Evolutionary conservation across 306 rosid genomes (phyloP).

Genomic region (Rosa rugosa): DNA sequence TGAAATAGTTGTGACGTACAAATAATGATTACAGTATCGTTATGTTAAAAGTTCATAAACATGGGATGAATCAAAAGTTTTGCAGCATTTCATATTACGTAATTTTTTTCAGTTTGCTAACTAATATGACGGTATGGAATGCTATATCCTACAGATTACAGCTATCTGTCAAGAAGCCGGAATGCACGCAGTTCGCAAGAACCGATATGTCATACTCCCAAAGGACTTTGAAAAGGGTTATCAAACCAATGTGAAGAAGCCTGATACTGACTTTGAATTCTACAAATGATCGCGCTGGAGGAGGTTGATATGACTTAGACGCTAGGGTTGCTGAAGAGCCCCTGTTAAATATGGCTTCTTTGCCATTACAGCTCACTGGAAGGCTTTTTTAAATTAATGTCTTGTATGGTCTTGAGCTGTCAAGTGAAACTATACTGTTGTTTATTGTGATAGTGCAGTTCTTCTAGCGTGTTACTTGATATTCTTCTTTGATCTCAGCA

Average conservation of each 20-base stretch:
- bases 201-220: conserved; percentile 90
- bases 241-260: conserved; percentile 94
- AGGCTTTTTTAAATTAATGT: not conserved
- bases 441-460: not conserved
- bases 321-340: not conserved
- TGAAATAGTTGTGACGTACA: not conserved
- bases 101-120: not conserved
- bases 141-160: conserved; percentile 56
- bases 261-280: conserved; percentile 96
- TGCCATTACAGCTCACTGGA: conserved; percentile 1
- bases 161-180: conserved; percentile 99
- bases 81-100: not conserved
- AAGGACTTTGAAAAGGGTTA: conserved; percentile 99
- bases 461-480: not conserved
- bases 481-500: not conserved
- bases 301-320: not conserved
- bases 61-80: not conserved
- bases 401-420: conserved; percentile 5
- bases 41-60: not conserved
- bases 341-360: not conserved
- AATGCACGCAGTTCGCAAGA: conserved; percentile 98
- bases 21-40: not conserved
- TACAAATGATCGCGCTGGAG: conserved; percentile 65
- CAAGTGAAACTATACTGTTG: not conserved
- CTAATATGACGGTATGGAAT: not conserved